A percentile compares a stretch with the other conserved stretches of the same genome.
phyloP scores from a whole-genome alignment of 148 eudicot species.

The Chenopodium berlandieri region DNA sequence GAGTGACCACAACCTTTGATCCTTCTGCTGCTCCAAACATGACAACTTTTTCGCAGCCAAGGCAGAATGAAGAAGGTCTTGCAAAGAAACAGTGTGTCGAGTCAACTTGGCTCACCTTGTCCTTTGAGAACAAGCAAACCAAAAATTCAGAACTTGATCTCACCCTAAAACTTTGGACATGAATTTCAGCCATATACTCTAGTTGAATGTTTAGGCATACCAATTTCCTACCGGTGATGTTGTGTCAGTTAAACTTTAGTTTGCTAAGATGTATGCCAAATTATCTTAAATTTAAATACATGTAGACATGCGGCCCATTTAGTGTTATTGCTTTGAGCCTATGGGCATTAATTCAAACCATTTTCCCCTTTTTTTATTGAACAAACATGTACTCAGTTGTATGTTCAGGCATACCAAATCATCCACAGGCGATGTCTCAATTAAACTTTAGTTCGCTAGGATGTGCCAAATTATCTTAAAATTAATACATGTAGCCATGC shows the following conservation, averaged over 20 bases:
- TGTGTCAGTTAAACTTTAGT: neutral
- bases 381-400: too few species aligned
- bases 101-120: neutral
- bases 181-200: neutral
- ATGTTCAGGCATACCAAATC: too few species aligned
- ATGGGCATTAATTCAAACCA: too few species aligned
- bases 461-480: too few species aligned
- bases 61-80: neutral
- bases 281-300: too few species aligned
- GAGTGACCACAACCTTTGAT: constrained; percentile 6
- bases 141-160: constrained; percentile 21
- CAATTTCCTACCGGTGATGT: neutral
- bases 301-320: too few species aligned
- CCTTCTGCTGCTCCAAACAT: constrained; percentile 10
- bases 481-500: too few species aligned
- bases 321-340: too few species aligned
- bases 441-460: too few species aligned
- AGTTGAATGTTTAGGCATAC: too few species aligned
- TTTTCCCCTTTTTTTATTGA: too few species aligned
- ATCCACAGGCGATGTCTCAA: too few species aligned
- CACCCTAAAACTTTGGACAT: constrained; percentile 29
- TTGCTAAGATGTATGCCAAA: neutral
- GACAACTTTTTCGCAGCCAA: neutral
- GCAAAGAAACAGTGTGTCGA: constrained; percentile 8
- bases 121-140: neutral